phyloP scores from a whole-genome alignment of 2,329 filamentous ascomycete genomes.

The Exophiala sp. region DNA sequence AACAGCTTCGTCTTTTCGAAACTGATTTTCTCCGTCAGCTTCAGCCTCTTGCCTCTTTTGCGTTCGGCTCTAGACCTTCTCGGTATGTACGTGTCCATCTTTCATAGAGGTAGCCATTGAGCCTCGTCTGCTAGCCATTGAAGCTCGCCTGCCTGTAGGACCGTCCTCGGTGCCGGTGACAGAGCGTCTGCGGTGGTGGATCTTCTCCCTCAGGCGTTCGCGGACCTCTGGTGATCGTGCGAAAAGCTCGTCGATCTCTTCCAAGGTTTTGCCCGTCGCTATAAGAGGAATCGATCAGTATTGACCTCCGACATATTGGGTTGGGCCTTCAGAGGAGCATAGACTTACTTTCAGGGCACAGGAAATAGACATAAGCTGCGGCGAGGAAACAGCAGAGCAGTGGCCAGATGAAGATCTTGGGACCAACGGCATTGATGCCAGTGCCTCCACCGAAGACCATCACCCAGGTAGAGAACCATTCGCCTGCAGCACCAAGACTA shows the following conservation, averaged over 20 bases:
- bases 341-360: constrained; percentile 55
- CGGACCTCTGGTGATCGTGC: too few species aligned
- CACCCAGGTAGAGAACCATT: constrained; percentile 73
- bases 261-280: constrained; percentile 54
- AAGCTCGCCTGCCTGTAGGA: too few species aligned
- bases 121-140: too few species aligned
- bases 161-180: too few species aligned
- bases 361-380: constrained; percentile 56
- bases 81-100: too few species aligned
- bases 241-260: constrained; percentile 69
- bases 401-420: constrained; percentile 49
- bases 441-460: constrained; percentile 63
- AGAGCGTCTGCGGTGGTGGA: too few species aligned
- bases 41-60: too few species aligned
- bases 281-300: not conserved
- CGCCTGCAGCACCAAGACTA: constrained; percentile 68
- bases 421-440: constrained; percentile 26
- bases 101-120: too few species aligned
- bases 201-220: too few species aligned
- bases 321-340: not conserved
- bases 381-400: constrained; percentile 40
- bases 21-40: too few species aligned
- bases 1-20: too few species aligned
- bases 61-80: too few species aligned
- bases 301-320: not conserved